Conservation (phyloP, 495 filamentous ascomycete genomes). For the Delitschia confertaspora region DNA sequence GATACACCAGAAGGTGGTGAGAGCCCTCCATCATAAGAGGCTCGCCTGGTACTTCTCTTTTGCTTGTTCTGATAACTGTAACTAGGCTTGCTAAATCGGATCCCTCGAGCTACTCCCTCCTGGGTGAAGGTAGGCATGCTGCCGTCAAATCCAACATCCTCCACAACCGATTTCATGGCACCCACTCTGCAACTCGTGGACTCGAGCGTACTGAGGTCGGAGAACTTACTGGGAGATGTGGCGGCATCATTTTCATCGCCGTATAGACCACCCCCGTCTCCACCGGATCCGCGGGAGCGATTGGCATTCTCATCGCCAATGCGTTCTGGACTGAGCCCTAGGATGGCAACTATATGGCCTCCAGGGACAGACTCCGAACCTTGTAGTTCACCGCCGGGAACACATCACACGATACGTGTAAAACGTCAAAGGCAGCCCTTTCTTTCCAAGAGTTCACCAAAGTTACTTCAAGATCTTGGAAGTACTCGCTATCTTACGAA, state of each 20-base stretch:
- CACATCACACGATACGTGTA: background rate
- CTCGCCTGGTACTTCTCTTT: slow-evolving; percentile 7
- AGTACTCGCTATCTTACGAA: background rate
- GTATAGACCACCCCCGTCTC: background rate
- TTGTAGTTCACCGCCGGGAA: background rate
- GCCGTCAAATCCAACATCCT: background rate
- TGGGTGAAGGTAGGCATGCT: slow-evolving; percentile 15
- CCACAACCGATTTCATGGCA: background rate
- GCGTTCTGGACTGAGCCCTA: too few species aligned
- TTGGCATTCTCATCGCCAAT: too few species aligned
- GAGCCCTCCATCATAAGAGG: slow-evolving; percentile 18
- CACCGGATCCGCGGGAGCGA: background rate
- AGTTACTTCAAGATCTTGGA: background rate
- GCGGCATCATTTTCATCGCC: background rate
- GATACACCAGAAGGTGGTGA: slow-evolving; percentile 22
- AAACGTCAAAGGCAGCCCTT: background rate
- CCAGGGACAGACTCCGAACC: background rate
- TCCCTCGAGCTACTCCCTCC: slow-evolving; percentile 11
- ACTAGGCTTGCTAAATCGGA: slow-evolving; percentile 7
- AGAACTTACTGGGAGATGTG: too few species aligned
- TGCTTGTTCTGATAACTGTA: slow-evolving; percentile 13
- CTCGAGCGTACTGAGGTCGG: too few species aligned
- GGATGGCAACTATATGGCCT: too few species aligned
- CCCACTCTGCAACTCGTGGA: background rate
- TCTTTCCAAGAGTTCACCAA: background rate